Percentiles rank a stretch among this genome's conserved stretches.
These are phyloP conservation scores for Eutrema heterophyllum DNA, from an alignment of 345 rosid species.

Conservation along the genomic window DNA sequence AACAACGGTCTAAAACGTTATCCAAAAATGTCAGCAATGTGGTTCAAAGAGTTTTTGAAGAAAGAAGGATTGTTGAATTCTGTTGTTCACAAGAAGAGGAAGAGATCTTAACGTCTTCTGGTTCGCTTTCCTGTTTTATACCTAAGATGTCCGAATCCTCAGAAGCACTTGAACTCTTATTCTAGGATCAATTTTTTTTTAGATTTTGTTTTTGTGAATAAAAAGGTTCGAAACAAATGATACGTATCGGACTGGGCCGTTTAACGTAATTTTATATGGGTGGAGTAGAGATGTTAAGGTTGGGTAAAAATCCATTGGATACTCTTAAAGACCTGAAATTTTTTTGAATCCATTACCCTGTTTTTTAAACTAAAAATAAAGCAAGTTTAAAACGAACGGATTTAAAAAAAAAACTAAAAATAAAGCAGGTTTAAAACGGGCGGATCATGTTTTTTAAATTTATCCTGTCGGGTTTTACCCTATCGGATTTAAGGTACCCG, in stretches of 20 bases:
- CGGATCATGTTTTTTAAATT: too few relatives aligned
- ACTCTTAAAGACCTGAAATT: too few relatives aligned
- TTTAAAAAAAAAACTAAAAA: too few relatives aligned
- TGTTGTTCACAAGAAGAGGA: constrained; percentile 4
- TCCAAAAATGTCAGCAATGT: constrained; percentile 51
- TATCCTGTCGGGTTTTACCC: too few relatives aligned
- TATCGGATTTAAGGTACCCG: too few relatives aligned
- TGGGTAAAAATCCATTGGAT: too few relatives aligned
- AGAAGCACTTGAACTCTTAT: constrained; percentile 17
- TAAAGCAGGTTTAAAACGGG: too few relatives aligned
- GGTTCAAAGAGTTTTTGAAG: constrained; percentile 48
- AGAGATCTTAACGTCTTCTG: constrained; percentile 23
- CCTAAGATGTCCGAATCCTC: constrained; percentile 25
- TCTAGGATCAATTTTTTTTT: not conserved
- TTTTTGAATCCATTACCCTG: too few relatives aligned
- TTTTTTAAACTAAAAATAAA: too few relatives aligned
- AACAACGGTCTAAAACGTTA: constrained; percentile 47
- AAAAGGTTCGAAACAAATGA: not conserved
- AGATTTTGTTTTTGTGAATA: not conserved
- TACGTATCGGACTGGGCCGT: not conserved
- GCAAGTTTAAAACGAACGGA: too few relatives aligned
- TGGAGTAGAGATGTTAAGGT: too few relatives aligned
- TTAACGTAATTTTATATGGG: not conserved
- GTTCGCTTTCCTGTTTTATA: not conserved
- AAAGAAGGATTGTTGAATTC: not conserved